A percentile compares a stretch with the other conserved stretches of the same genome.
Conservation (phyloP, 1,139 yeast species). For the Kurtzmaniella quercitrusa region DNA sequence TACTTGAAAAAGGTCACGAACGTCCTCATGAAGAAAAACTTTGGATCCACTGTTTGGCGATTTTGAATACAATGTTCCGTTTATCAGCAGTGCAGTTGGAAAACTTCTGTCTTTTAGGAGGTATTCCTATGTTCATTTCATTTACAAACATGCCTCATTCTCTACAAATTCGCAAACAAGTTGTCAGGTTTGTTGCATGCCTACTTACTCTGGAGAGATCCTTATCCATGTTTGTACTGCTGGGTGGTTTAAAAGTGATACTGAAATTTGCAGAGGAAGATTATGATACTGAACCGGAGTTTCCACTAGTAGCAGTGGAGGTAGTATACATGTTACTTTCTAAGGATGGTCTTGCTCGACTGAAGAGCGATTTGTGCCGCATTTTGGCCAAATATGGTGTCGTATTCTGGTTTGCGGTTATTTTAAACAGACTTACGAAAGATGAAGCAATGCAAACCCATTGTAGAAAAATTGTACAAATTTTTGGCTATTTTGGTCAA, state of each 20-base stretch:
- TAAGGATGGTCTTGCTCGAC: slow-evolving; percentile 36
- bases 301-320: slow-evolving; percentile 45
- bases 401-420: slow-evolving; percentile 46
- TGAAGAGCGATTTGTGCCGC: slow-evolving; percentile 54
- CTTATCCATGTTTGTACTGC: slow-evolving; percentile 47
- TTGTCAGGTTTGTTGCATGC: slow-evolving; percentile 39
- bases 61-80: slow-evolving; percentile 38
- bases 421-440: slow-evolving; percentile 31
- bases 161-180: slow-evolving; percentile 35
- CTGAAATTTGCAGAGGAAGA: slow-evolving; percentile 55
- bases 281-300: slow-evolving; percentile 38
- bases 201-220: slow-evolving; percentile 36
- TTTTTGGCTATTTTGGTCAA: slow-evolving; percentile 38
- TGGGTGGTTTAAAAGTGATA: slow-evolving; percentile 53
- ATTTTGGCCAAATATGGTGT: slow-evolving; percentile 47
- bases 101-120: slow-evolving; percentile 53
- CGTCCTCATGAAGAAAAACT: slow-evolving; percentile 28
- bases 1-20: slow-evolving; percentile 38
- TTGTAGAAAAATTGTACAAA: slow-evolving; percentile 31
- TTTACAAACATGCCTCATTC: slow-evolving; percentile 29
- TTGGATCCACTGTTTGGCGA: slow-evolving; percentile 39
- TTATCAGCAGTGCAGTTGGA: slow-evolving; percentile 37
- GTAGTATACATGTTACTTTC: slow-evolving; percentile 42
- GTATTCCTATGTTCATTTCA: slow-evolving; percentile 36
- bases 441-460: slow-evolving; percentile 13